Evolutionary conservation across 1,284 basidiomycete genomes (phyloP), one percentile per base, ranked within the genome.

Genomic region (Puccinia coronata): DNA sequence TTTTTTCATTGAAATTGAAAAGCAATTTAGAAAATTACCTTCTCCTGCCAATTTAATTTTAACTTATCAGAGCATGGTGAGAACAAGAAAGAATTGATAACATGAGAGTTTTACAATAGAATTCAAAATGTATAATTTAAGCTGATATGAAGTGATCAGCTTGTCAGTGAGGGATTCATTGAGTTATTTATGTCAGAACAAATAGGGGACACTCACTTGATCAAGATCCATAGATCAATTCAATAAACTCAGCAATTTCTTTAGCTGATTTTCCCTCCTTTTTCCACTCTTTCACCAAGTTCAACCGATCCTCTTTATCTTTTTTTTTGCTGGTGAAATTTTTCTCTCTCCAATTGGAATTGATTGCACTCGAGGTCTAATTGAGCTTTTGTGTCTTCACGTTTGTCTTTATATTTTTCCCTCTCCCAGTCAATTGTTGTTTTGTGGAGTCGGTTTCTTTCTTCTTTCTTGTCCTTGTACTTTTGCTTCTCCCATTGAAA

Each of bases 1-100:
- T n/a, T n/a, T n/a, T n/a, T n/a, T n/a, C n/a, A n/a, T n/a, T n/a
- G n/a, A n/a, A n/a, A n/a, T n/a, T n/a, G n/a, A n/a, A n/a, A n/a
- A n/a, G n/a, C 61, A 25, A 75, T 61, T 31, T 75, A 41, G 14
- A 61, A 55, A 23, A 11, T 75, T n/a, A 31, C 72, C 16, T n/a
- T n/a, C n/a, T n/a, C n/a, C n/a, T n/a, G n/a, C n/a, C n/a, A n/a
- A n/a, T n/a, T n/a, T n/a, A n/a, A n/a, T n/a, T n/a, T n/a, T n/a
- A n/a, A n/a, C n/a, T n/a, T n/a, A n/a, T n/a, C n/a, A n/a, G n/a
- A n/a, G n/a, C n/a, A n/a, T n/a, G n/a, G n/a, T n/a, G n/a, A n/a
- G n/a, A n/a, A n/a, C n/a, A n/a, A n/a, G n/a, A n/a, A n/a, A n/a
- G n/a, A n/a, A n/a, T n/a, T n/a, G n/a, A n/a, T n/a, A n/a, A n/a